Evolutionary conservation across 139 green algal genomes (phyloP).

Genomic region (Chlamydomonas applanata): DNA sequence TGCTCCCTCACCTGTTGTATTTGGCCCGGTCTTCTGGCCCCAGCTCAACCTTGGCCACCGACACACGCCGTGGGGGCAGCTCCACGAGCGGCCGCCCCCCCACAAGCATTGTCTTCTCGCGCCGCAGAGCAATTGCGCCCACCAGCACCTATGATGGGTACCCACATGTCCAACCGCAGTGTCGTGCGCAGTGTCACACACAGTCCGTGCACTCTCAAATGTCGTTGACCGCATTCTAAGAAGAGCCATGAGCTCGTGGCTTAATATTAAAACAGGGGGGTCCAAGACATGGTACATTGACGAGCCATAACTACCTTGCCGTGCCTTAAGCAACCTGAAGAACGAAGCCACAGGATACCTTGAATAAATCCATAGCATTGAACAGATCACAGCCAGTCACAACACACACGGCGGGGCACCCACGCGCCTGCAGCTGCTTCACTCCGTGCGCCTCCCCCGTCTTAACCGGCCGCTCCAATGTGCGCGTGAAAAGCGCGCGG

Average conservation of each 20-base stretch:
- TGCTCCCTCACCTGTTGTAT: constrained; percentile 42
- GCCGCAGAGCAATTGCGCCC: constrained; percentile 46
- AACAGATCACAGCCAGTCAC: too few relatives aligned
- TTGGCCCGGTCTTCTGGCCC: constrained; percentile 21
- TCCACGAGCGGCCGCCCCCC: constrained; percentile 46
- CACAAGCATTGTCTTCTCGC: constrained; percentile 49
- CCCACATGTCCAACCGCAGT: too few relatives aligned
- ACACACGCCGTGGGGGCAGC: constrained; percentile 47
- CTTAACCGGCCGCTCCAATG: constrained; percentile 62
- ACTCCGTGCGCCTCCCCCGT: constrained; percentile 33
- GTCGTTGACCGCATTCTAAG: too few relatives aligned
- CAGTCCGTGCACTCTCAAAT: too few relatives aligned
- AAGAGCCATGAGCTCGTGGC: too few relatives aligned
- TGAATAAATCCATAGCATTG: too few relatives aligned
- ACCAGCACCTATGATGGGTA: constrained; percentile 70
- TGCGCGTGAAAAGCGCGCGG: constrained; percentile 36
- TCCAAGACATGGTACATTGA: too few relatives aligned
- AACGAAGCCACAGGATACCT: too few relatives aligned
- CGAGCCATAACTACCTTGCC: too few relatives aligned
- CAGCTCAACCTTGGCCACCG: constrained; percentile 47
- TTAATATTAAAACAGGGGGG: too few relatives aligned
- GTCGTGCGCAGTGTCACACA: too few relatives aligned
- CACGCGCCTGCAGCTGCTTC: constrained; percentile 46
- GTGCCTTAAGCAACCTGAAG: too few relatives aligned
- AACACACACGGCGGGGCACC: background rate